These are phyloP conservation scores for Ogataea nonfermentans DNA, from an alignment of 805 yeast species.

Conservation along the genomic window DNA sequence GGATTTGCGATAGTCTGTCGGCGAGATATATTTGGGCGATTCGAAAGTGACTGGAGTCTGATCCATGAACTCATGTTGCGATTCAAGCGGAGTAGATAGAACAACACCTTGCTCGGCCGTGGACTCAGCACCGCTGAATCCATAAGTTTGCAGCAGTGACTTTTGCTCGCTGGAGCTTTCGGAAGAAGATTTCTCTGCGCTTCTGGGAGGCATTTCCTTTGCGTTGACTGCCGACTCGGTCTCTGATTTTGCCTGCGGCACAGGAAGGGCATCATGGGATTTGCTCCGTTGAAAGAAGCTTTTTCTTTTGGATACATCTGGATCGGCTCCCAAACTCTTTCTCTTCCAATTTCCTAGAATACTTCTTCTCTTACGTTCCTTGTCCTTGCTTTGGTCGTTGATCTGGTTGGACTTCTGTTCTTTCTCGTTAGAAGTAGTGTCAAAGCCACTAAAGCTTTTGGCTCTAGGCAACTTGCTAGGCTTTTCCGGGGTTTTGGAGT, in stretches of 20 bases:
- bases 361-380: constrained; percentile 29
- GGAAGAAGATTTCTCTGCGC: background rate
- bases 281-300: constrained; percentile 21
- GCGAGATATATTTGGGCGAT: constrained; percentile 17
- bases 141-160: constrained; percentile 24
- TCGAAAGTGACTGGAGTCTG: constrained; percentile 7
- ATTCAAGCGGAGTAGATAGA: constrained; percentile 14
- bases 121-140: constrained; percentile 16
- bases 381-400: background rate
- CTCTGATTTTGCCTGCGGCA: background rate
- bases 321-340: constrained; percentile 20
- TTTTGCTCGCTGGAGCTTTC: constrained; percentile 5
- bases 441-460: constrained; percentile 22
- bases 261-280: background rate
- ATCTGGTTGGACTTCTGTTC: no score
- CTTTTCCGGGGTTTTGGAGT: background rate
- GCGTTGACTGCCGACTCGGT: constrained; percentile 1
- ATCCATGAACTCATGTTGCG: constrained; percentile 8
- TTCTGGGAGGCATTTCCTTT: constrained; percentile 2
- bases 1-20: constrained; percentile 14
- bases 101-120: constrained; percentile 8
- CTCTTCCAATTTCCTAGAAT: constrained; percentile 33
- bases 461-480: constrained; percentile 14
- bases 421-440: background rate
- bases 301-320: constrained; percentile 6